Base-by-base conservation (phyloP, 148 eudicot genomes). In the Simmondsia chinensis region DNA sequence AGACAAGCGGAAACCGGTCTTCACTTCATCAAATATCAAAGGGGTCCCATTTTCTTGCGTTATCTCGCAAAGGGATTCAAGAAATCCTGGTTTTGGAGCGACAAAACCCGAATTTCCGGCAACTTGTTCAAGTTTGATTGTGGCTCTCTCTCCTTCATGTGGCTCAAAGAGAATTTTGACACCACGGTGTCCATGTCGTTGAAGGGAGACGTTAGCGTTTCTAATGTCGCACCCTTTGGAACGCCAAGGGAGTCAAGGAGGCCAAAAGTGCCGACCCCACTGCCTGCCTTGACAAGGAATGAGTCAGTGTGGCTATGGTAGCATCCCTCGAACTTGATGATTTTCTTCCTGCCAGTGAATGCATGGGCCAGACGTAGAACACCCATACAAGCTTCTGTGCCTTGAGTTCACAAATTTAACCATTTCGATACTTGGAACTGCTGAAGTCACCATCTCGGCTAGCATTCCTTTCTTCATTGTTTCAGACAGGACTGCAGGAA, bases 281-380 rank as follows among this genome's bases (percentile, higher is more conserved):
- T 86, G 9, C 94, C 95, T 3, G 91, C 99, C 52, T 86, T 93
- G 13, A 93, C 99, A 20, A 86, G 81, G 53, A 82, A 93, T 11
- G 96, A 80, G 57, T 93, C 99, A 9, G 99, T 96, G 30, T 93
- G 99, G 43, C 96, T 94, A 26, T 93, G 99, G 70, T 91, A 93
- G 68, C 99, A 93, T 25, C 99, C 99, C 72, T 93, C 99, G 5
- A 93, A 93, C 48, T 93, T 93, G 54, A 93, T 71, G 27, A 93
- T 64, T 55, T 86, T 82, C 52, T 79, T 68, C 15, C 77, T 67
- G 29, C 77, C 73, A 14, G 94, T 93, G 66, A 66, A 93, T 10
- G 99, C 99, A 34, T 96, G 96, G 30, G 99, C 96, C 43, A 93
- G 62, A 21, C 99, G 96, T 3, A 93, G 70, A 26, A 77, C 94